Evolutionary conservation across 306 rosid genomes (phyloP).

Genomic region (Geum urbanum): DNA sequence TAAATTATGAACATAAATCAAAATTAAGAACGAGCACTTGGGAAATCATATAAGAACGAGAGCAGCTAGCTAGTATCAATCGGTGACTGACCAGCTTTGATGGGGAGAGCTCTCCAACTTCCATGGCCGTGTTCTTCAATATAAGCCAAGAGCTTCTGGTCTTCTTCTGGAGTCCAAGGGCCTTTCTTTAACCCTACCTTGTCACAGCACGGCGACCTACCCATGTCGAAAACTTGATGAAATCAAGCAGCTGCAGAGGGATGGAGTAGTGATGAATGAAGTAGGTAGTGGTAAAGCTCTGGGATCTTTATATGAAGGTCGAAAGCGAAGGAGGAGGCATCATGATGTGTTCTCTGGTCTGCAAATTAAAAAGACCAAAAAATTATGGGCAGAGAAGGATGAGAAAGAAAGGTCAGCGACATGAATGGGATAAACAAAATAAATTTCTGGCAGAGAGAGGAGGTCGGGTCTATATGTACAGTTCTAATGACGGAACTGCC

Average conservation of each 20-base stretch:
- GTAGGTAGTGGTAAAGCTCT: slow-evolving; percentile 23
- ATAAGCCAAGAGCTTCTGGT: slow-evolving; percentile 90
- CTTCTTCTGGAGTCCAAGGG: slow-evolving; percentile 99
- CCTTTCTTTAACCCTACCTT: slow-evolving; percentile 98
- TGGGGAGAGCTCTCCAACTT: slow-evolving; percentile 97
- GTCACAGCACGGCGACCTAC: slow-evolving; percentile 98
- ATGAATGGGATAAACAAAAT: slow-evolving; percentile 53
- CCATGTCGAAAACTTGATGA: slow-evolving; percentile 43
- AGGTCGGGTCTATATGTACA: slow-evolving; percentile 11
- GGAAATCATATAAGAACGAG: not conserved
- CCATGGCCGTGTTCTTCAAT: slow-evolving; percentile 99
- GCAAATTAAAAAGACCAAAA: slow-evolving; percentile 36
- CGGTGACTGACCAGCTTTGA: slow-evolving; percentile 65
- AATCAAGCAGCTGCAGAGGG: too few species aligned
- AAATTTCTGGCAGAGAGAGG: slow-evolving; percentile 26
- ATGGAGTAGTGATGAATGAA: not conserved
- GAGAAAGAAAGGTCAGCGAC: slow-evolving; percentile 61
- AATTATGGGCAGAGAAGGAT: slow-evolving; percentile 43
- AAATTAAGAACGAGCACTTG: not conserved
- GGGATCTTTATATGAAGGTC: slow-evolving; percentile 5
- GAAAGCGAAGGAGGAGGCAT: not conserved
- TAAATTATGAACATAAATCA: not conserved
- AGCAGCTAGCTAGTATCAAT: too few species aligned
- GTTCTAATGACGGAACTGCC: slow-evolving; percentile 45
- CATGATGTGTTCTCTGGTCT: slow-evolving; percentile 11